Conservation (phyloP, 306 rosid species). For the Quillaja saponaria region DNA sequence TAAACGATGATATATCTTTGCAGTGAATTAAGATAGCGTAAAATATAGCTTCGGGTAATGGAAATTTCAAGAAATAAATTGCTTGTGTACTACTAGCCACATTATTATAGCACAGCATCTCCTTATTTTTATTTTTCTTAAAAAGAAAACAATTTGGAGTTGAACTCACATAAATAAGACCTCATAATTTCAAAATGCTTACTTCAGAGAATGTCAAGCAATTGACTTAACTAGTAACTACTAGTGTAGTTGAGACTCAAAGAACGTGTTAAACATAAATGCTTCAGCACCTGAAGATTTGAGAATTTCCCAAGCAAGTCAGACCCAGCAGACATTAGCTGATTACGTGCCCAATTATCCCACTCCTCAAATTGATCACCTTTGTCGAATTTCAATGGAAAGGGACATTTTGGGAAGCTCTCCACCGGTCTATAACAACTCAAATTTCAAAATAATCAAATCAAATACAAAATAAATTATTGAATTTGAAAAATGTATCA, state of each 20-base stretch:
- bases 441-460: not conserved
- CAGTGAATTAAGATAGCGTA: too few relatives aligned
- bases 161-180: not conserved
- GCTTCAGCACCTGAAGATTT: conserved; percentile 66
- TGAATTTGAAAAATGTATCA: not conserved
- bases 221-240: not conserved
- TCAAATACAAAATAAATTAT: not conserved
- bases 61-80: too few relatives aligned
- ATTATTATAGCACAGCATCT: too few relatives aligned
- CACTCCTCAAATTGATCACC: conserved; percentile 47
- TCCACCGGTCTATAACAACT: conserved; percentile 59
- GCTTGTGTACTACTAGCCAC: too few relatives aligned
- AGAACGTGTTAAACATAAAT: not conserved
- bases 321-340: conserved; percentile 87
- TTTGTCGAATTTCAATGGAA: conserved; percentile 40
- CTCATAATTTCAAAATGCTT: not conserved
- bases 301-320: conserved; percentile 84
- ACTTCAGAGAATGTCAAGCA: not conserved
- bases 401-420: conserved; percentile 64
- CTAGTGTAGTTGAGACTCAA: not conserved
- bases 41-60: too few relatives aligned
- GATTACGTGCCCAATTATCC: conserved; percentile 88
- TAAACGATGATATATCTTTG: too few relatives aligned
- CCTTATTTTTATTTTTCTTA: too few relatives aligned
- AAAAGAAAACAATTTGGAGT: too few relatives aligned